These are phyloP conservation scores for Termitomyces sp. DNA, from an alignment of 768 basidiomycete species.

Conservation along the genomic window DNA sequence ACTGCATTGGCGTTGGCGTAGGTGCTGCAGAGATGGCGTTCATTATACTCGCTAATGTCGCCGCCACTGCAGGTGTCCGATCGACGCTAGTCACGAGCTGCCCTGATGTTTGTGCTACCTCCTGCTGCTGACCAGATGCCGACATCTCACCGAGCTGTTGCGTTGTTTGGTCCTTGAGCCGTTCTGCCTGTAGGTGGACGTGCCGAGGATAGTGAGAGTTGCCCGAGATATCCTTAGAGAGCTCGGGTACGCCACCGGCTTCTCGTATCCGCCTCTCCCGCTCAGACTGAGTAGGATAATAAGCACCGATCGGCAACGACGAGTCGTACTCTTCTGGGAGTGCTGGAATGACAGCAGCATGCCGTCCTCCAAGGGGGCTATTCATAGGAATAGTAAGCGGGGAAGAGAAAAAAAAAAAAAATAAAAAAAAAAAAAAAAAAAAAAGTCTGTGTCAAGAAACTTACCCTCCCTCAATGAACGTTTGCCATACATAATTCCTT, in stretches of 20 bases:
- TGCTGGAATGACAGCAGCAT: constrained; percentile 77
- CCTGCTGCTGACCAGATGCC: not conserved
- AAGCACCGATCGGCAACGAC: constrained; percentile 38
- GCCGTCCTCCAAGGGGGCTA: constrained; percentile 74
- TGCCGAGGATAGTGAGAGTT: constrained; percentile 45
- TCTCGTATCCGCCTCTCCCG: constrained; percentile 27
- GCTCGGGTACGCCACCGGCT: constrained; percentile 19
- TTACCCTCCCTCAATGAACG: constrained; percentile 82
- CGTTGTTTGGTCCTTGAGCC: constrained; percentile 23
- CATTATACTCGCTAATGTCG: constrained; percentile 67
- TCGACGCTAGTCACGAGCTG: constrained; percentile 5
- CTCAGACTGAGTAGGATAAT: constrained; percentile 31
- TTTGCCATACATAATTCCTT: constrained; percentile 82
- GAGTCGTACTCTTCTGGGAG: constrained; percentile 69
- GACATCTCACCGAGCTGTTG: not conserved
- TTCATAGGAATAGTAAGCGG: not conserved
- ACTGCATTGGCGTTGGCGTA: constrained; percentile 11
- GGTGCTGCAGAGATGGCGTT: constrained; percentile 49
- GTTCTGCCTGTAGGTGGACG: constrained; percentile 22
- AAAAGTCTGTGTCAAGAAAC: constrained; percentile 23
- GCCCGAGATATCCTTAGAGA: constrained; percentile 22
- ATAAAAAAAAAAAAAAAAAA: too few species aligned
- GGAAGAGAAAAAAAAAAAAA: too few species aligned
- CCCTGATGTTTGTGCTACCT: not conserved
- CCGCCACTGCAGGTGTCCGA: constrained; percentile 27